These are phyloP conservation scores for Colletotrichum lupini DNA, from an alignment of 2,329 filamentous ascomycete species.

Conservation along the genomic window DNA sequence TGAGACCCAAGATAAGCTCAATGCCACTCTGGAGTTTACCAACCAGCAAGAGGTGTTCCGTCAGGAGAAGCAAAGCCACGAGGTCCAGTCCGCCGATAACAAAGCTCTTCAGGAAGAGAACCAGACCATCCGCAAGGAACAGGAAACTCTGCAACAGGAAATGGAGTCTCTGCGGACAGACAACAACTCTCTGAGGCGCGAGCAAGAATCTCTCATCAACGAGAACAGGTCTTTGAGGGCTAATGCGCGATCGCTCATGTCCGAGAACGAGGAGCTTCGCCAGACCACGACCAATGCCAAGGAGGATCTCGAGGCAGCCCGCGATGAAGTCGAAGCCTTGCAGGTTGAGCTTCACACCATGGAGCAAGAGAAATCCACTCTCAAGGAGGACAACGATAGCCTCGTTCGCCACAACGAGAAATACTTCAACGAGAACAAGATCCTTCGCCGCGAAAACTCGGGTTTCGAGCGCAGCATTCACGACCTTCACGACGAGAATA, in stretches of 20 bases:
- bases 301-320: constrained; percentile 53
- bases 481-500: constrained; percentile 58
- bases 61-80: constrained; percentile 54
- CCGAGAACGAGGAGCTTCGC: constrained; percentile 57
- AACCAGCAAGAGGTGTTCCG: constrained; percentile 41
- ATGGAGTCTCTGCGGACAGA: constrained; percentile 54
- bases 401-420: constrained; percentile 66
- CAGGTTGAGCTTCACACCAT: constrained; percentile 52
- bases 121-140: constrained; percentile 49
- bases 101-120: constrained; percentile 54
- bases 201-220: constrained; percentile 54
- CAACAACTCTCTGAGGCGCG: constrained; percentile 53
- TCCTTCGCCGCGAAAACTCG: constrained; percentile 58
- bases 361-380: constrained; percentile 54
- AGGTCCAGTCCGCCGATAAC: constrained; percentile 52
- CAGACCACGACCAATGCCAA: constrained; percentile 53
- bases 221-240: constrained; percentile 59
- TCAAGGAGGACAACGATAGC: constrained; percentile 63
- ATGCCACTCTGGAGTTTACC: constrained; percentile 46
- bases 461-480: constrained; percentile 58
- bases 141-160: constrained; percentile 51
- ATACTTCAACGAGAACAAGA: constrained; percentile 65
- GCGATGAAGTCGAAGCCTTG: constrained; percentile 52
- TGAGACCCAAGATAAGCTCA: constrained; percentile 53
- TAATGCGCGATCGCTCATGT: constrained; percentile 52